These are phyloP conservation scores for Hymenochaete sp. DNA, from an alignment of 1,284 basidiomycete genomes.

Conservation along the genomic window DNA sequence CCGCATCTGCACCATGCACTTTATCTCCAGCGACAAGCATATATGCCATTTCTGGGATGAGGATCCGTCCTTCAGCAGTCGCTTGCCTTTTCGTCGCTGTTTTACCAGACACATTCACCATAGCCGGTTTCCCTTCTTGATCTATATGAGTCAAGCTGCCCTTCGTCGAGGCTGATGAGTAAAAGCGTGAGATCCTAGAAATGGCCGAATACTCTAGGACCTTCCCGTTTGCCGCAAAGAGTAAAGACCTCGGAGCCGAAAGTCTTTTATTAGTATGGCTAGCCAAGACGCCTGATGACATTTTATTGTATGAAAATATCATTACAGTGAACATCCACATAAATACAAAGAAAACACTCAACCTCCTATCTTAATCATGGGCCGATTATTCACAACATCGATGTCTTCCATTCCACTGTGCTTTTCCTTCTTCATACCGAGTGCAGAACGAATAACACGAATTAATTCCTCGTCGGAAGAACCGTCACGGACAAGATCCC, in stretches of 20 bases:
- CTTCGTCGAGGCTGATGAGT: background rate
- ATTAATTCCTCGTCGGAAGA: conserved; percentile 60
- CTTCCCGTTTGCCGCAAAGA: no score
- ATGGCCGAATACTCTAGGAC: background rate
- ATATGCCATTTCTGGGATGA: conserved; percentile 57
- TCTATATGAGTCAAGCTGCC: conserved; percentile 61
- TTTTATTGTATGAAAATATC: conserved; percentile 9
- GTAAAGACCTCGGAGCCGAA: no score
- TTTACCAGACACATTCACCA: conserved; percentile 77
- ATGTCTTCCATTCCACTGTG: conserved; percentile 80
- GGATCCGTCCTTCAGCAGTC: conserved; percentile 72
- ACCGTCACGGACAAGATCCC: conserved; percentile 62
- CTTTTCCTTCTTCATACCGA: conserved; percentile 72
- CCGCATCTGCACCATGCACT: conserved; percentile 15
- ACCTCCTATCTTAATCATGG: conserved; percentile 89
- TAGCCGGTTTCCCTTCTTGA: conserved; percentile 54
- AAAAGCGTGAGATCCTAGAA: background rate
- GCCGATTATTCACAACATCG: conserved; percentile 66
- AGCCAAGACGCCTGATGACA: no score
- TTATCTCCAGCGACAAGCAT: conserved; percentile 40
- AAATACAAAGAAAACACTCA: conserved; percentile 39
- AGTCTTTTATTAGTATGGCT: no score
- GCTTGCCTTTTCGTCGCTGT: conserved; percentile 57
- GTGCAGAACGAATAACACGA: conserved; percentile 54
- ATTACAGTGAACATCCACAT: conserved; percentile 21